Base-by-base conservation (phyloP, 2,329 filamentous ascomycete genomes). In the Didymella arachidicola region DNA sequence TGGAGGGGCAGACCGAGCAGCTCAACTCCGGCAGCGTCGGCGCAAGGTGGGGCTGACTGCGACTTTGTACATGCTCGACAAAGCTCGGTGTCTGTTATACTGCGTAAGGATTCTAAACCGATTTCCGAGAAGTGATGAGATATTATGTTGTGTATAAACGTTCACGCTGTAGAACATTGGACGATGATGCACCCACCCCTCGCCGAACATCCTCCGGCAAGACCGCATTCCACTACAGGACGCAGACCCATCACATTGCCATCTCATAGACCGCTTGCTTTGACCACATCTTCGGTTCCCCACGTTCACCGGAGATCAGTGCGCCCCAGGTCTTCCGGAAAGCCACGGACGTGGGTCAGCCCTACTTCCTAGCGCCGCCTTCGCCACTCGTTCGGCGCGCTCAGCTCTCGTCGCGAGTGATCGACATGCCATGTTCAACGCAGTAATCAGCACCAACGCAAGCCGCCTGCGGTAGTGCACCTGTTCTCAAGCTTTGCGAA, bases 261-360 rank as follows among this genome's bases (percentile, higher is more conserved):
- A 53, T 58, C 26, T 39, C 44, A 58, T 36, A 16, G 45, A 12
- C 30, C 44, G 39, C 55, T 58, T 26, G 30, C 55, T 45, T 49
- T 32, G 26, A 45, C 30, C 55, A 29, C 16, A 22, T 22, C 19
- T 30, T 58, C 56, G 56, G 56, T 58, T 58, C 56, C 56, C 56
- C 56, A 53, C 50, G 49, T 25, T 45, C n/a, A 53, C 56, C 56
- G 56, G 56, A 58, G 25, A 22, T 49, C 49, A 49, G 49, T 44
- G 48, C 39, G 39, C 27, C 16, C 26, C 44, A 49, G 18, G 32
- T 32, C 11, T 32, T 45, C 49, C 49, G 50, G 36, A 45, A 25
- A 6, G 38, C 55, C 38, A 45, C 44, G 11, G 25, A 22, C 36
- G 44, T 50, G 56, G 56, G 38, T 41, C 56, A 16, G 39, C 32